Evolutionary conservation across 23 red algal species (phyloP).

Genomic region (Gracilaria gracilis): DNA sequence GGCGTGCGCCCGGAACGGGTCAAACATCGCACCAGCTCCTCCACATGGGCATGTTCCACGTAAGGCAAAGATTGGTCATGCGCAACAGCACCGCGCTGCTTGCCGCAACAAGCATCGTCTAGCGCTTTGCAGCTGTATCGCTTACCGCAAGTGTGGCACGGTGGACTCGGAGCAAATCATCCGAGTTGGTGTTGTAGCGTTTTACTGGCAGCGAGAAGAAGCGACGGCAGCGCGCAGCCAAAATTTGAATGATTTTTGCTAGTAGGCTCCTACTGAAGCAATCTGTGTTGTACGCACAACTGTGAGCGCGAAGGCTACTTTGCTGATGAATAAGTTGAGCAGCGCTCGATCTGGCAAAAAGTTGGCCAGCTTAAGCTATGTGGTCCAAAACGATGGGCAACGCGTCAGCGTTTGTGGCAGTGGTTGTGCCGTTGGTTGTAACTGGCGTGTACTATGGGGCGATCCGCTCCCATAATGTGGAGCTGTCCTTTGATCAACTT

Average conservation of each 20-base stretch:
- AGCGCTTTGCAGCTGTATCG: too few relatives aligned
- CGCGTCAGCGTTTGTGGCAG: slow-evolving; percentile 11
- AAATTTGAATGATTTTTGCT: background rate
- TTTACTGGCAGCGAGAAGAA: background rate
- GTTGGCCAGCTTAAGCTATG: background rate
- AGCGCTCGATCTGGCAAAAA: background rate
- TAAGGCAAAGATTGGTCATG: too few relatives aligned
- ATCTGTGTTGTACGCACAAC: background rate
- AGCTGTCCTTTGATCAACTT: slow-evolving; percentile 61
- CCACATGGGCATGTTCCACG: too few relatives aligned
- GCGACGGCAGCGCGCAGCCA: background rate
- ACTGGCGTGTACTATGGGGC: slow-evolving; percentile 44
- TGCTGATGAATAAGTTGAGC: background rate
- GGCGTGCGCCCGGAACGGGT: too few relatives aligned
- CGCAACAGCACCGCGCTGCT: too few relatives aligned
- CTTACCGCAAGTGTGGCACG: too few relatives aligned
- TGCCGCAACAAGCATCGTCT: too few relatives aligned
- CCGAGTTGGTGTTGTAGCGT: too few relatives aligned
- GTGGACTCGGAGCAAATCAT: too few relatives aligned
- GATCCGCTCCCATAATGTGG: slow-evolving; percentile 56
- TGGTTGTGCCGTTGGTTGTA: slow-evolving; percentile 14
- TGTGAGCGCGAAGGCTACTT: background rate
- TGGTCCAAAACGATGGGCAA: slow-evolving; percentile 1
- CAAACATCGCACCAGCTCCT: too few relatives aligned
- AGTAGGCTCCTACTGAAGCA: background rate